Conservation (phyloP, 768 basidiomycete genomes). For the Mrakia blollopis region DNA sequence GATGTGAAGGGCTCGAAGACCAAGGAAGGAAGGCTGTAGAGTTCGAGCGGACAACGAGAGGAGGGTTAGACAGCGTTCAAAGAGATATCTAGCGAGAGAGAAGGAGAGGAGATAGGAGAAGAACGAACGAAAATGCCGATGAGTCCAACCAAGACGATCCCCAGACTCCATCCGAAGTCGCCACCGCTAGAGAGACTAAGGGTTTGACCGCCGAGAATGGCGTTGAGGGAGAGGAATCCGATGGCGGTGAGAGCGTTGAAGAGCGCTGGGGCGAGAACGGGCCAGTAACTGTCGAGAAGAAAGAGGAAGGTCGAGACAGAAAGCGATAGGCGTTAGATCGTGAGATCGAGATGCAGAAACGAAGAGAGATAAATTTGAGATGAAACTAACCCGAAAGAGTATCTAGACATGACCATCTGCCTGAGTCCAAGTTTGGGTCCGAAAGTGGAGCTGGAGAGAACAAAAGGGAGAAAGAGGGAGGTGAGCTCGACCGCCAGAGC, state of each 20-base stretch:
- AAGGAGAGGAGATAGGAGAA: neutral
- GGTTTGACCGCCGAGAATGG: slow-evolving; percentile 65
- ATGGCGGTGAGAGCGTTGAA: slow-evolving; percentile 59
- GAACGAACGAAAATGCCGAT: slow-evolving; percentile 41
- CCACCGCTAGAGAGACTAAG: slow-evolving; percentile 54
- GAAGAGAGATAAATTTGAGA: slow-evolving; percentile 50
- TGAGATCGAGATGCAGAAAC: neutral
- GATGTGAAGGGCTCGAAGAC: slow-evolving; percentile 41
- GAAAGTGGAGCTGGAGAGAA: slow-evolving; percentile 54
- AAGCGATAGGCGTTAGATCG: neutral
- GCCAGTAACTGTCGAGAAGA: slow-evolving; percentile 43
- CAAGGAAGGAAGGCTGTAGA: slow-evolving; percentile 41
- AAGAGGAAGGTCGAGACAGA: neutral
- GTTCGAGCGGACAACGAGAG: too few relatives aligned
- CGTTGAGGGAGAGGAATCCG: slow-evolving; percentile 63
- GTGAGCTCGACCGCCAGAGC: slow-evolving; percentile 25
- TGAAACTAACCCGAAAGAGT: slow-evolving; percentile 54
- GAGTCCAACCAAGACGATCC: slow-evolving; percentile 56
- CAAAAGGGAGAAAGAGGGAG: neutral
- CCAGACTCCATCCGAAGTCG: slow-evolving; percentile 58
- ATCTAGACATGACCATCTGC: slow-evolving; percentile 71
- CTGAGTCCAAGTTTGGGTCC: slow-evolving; percentile 74
- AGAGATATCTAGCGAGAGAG: neutral
- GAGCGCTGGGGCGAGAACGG: slow-evolving; percentile 42
- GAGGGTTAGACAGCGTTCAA: neutral